Evolutionary conservation across 1,284 basidiomycete species (phyloP).

Genomic region (Rhodotorula sp.): DNA sequence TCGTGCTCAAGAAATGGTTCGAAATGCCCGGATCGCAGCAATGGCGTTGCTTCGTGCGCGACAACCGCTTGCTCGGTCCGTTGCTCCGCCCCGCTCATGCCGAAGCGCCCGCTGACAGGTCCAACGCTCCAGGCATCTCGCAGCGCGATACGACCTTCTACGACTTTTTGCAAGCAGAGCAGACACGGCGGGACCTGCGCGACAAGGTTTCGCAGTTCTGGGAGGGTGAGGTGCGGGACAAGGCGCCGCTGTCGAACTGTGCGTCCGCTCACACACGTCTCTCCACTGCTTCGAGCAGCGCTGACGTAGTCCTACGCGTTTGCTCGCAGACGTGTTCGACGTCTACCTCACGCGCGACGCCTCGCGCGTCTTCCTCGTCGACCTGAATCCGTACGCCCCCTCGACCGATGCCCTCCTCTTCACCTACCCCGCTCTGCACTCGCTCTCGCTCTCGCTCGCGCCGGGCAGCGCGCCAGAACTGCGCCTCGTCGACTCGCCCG

Average conservation of each 20-base stretch:
- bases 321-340: constrained; percentile 73
- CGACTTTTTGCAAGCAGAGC: constrained; percentile 72
- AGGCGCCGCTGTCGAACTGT: constrained; percentile 72
- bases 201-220: constrained; percentile 65
- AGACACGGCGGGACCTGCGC: constrained; percentile 61
- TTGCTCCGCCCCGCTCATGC: background rate
- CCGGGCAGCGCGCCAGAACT: constrained; percentile 56
- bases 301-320: background rate
- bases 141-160: constrained; percentile 92
- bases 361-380: constrained; percentile 72
- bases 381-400: constrained; percentile 84
- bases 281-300: background rate
- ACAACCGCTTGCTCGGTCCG: constrained; percentile 68
- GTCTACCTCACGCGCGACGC: constrained; percentile 80
- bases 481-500: constrained; percentile 66
- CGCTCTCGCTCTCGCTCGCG: constrained; percentile 47
- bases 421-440: constrained; percentile 72
- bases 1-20: constrained; percentile 92
- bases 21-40: constrained; percentile 79
- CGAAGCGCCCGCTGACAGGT: background rate
- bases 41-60: constrained; percentile 80
- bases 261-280: constrained; percentile 47
- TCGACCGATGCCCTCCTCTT: constrained; percentile 86
- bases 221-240: constrained; percentile 63
- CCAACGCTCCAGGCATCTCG: constrained; percentile 65